Conservation (phyloP, 495 filamentous ascomycete genomes). For the Aspergillus haitiensis region DNA sequence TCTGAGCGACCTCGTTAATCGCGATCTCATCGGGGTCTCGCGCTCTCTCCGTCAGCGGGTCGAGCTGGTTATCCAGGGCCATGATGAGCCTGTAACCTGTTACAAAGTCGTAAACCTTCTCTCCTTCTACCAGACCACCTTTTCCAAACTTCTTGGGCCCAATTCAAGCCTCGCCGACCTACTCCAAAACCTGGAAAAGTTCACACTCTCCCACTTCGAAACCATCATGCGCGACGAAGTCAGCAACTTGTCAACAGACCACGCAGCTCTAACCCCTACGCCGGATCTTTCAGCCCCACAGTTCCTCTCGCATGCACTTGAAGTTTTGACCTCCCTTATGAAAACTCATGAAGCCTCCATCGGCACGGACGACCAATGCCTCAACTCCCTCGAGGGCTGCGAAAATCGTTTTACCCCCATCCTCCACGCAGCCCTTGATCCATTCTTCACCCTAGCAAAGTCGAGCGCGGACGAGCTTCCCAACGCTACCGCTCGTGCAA, state of each 20-base stretch:
- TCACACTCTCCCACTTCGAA: conserved; percentile 81
- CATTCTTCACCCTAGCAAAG: conserved; percentile 73
- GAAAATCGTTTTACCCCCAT: conserved; percentile 66
- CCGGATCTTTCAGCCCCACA: conserved; percentile 73
- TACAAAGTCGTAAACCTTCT: conserved; percentile 90
- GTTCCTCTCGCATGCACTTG: conserved; percentile 79
- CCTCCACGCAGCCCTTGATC: conserved; percentile 80
- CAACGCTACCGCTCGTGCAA: conserved; percentile 56
- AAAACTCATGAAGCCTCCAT: conserved; percentile 83
- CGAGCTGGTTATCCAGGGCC: conserved; percentile 87
- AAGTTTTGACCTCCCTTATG: conserved; percentile 71
- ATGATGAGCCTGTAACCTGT: conserved; percentile 83
- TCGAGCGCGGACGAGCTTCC: conserved; percentile 63
- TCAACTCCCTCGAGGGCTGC: conserved; percentile 16
- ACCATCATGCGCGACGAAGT: conserved; percentile 75
- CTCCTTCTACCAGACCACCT: conserved; percentile 84
- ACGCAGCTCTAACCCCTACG: conserved; percentile 51
- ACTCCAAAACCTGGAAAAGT: conserved; percentile 66
- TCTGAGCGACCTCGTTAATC: conserved; percentile 83
- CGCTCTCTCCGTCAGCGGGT: conserved; percentile 77
- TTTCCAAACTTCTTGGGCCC: conserved; percentile 71
- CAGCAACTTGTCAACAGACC: conserved; percentile 67
- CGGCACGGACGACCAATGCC: conserved; percentile 56
- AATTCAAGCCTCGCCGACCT: conserved; percentile 69
- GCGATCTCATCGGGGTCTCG: conserved; percentile 76